Base-by-base conservation (phyloP, 306 rosid species). In the Mimosa pudica region DNA sequence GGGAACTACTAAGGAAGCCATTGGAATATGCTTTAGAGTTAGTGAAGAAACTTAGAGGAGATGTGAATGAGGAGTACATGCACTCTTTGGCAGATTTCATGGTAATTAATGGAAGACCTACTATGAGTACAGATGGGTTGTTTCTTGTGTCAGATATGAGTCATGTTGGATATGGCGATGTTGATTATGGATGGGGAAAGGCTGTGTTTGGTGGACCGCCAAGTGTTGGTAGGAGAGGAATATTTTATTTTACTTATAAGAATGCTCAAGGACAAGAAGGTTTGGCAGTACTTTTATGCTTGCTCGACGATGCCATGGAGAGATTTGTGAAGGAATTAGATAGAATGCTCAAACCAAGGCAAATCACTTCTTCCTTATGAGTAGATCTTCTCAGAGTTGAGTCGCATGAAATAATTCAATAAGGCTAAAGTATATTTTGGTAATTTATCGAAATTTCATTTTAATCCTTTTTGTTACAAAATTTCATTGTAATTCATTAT, bases 101-200 rank as follows among this genome's bases (percentile, higher is more conserved):
- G 71, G 49, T 17, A 18, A 66, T 38, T 0, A 66, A 66, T 13
- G 71, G 71, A 41, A 10, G 71, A 10, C 48, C 71, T 7, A 14
- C 4, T 8, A 14, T 16, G 13, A 38, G 10, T 3, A 4, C 2
- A 10, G 48, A 4, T 9, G 44, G 48, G 46, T 16, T 30, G 3
- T 66, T 7, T 12, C 5, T 16, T 0, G 71, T 38, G 48, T 38
- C 48, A 0, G 71, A 66, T 1, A 47, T 66, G 30, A 38, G 30
- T 1, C 47, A n/a, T 5, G 49, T 30, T 1, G 71, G 71, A 0
- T 66, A 36, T 10, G 14, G 8, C 1, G 47, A 38, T 0, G 71
- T 66, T 8, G 71, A 66, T 38, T 38, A 36, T 3, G 71, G 71
- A 10, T 66, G 71, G 71, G 71, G 71, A 1, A 66, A 66, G 30